A percentile compares a stretch with the other conserved stretches of the same genome.
Conservation (phyloP, 139 green algal genomes). For the Chlorella ohadii region DNA sequence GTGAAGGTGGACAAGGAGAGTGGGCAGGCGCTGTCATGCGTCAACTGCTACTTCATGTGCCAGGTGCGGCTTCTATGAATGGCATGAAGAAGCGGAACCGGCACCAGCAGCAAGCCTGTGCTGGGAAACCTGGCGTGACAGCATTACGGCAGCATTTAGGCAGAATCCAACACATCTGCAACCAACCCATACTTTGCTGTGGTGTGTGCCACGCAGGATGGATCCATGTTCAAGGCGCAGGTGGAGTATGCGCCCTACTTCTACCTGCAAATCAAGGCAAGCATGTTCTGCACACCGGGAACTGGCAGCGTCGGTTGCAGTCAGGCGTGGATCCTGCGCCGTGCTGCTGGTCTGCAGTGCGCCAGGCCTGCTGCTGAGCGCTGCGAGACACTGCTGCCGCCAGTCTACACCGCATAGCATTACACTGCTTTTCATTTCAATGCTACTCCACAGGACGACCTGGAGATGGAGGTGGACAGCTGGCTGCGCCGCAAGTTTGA, state of each 20-base stretch:
- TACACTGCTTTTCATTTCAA: no score
- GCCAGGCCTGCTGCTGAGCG: neutral
- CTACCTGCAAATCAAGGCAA: slow-evolving; percentile 83
- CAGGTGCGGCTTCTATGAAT: slow-evolving; percentile 79
- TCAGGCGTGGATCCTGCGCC: neutral
- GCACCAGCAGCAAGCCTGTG: no score
- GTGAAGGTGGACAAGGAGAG: slow-evolving; percentile 85
- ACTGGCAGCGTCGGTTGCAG: no score
- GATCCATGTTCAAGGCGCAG: slow-evolving; percentile 93
- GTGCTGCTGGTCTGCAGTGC: neutral
- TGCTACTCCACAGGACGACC: slow-evolving; percentile 49
- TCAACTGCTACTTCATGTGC: slow-evolving; percentile 97
- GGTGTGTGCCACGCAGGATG: no score
- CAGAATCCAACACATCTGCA: no score
- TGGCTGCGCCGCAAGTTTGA: slow-evolving; percentile 84
- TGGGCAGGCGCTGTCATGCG: slow-evolving; percentile 68
- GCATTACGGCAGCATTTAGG: no score
- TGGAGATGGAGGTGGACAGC: slow-evolving; percentile 89
- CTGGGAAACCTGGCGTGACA: no score
- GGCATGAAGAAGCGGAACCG: no score
- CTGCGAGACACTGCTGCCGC: neutral
- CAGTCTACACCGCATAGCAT: no score
- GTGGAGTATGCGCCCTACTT: slow-evolving; percentile 92
- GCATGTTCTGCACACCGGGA: no score
- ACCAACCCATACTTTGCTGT: no score